These are phyloP conservation scores for Escallonia rubra DNA, from an alignment of 129 eudicot species.

Conservation along the genomic window DNA sequence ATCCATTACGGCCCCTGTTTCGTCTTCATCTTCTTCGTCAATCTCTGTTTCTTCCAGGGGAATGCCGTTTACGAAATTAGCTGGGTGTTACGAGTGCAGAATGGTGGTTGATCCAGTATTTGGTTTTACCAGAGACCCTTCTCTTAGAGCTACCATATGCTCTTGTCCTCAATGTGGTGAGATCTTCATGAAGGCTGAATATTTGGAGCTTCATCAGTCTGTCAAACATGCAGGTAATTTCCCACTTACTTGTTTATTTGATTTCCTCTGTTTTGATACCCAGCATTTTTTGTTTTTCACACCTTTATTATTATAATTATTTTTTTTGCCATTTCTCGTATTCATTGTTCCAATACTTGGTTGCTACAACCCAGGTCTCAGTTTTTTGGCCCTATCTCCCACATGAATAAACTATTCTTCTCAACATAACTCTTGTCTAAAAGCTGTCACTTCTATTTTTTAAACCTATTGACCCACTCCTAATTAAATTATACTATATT, in stretches of 20 bases:
- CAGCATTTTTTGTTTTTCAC: neutral
- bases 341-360: neutral
- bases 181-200: constrained; percentile 68
- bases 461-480: no score
- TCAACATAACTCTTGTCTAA: no score
- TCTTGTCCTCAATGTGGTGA: constrained; percentile 83
- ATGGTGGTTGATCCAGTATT: constrained; percentile 83
- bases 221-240: constrained; percentile 81
- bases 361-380: neutral
- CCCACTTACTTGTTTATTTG: neutral
- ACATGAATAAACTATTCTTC: no score
- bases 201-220: constrained; percentile 91
- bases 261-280: neutral
- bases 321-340: neutral
- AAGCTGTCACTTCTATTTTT: no score
- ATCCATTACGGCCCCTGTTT: neutral
- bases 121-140: constrained; percentile 48
- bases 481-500: no score
- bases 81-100: constrained; percentile 90
- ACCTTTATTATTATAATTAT: no score
- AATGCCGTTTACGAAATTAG: constrained; percentile 73
- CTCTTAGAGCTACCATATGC: constrained; percentile 59
- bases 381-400: no score
- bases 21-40: constrained; percentile 25
- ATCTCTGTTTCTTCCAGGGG: constrained; percentile 37